Base-by-base conservation (phyloP, 176 grass and related monocot genomes). In the Aegilops umbellulata region DNA sequence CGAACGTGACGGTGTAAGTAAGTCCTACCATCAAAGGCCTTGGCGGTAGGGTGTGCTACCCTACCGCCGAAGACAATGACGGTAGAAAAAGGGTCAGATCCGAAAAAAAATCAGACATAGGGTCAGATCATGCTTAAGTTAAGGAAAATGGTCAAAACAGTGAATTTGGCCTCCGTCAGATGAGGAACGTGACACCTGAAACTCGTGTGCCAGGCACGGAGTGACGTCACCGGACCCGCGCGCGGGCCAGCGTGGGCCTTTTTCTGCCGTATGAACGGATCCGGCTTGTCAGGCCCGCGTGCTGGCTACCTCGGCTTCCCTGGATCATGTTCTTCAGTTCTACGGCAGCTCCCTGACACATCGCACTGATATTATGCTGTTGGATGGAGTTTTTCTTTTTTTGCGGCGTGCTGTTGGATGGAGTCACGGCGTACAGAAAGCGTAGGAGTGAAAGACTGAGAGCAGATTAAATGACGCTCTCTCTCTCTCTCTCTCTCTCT, bases 151-250 rank as follows among this genome's bases (percentile, higher is more conserved):
- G n/a, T n/a, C n/a, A n/a, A n/a, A n/a, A n/a, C n/a, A n/a, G n/a
- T n/a, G n/a, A n/a, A n/a, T n/a, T n/a, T n/a, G 29, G 55, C 15
- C 13, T 16, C 39, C 49, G 55, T 58, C 55, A 75, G 24, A 47
- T 19, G 41, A 72, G 22, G 20, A 13, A 72, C 12, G 69, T 27
- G 84, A 80, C 76, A 86, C 76, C 84, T 86, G 77, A 81, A 80
- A 58, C 67, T 86, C 77, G 67, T 74, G 85, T 36, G 27, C 49
- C 77, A 64, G 19, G 60, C 60, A 20, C 9, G 5, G 11, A 36
- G 25, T 73, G 77, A 73, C 26, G 55, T 87, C 76, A 32, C n/a
- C n/a, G 7, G 46, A 32, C 47, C 32, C 0, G 1, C 17, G 32
- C 27, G 24, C 27, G 44, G 41, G 47, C 47, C 67, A 41, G 8